Evolutionary conservation across 805 yeast genomes (phyloP).

Genomic region (Kuraishia borneana): DNA sequence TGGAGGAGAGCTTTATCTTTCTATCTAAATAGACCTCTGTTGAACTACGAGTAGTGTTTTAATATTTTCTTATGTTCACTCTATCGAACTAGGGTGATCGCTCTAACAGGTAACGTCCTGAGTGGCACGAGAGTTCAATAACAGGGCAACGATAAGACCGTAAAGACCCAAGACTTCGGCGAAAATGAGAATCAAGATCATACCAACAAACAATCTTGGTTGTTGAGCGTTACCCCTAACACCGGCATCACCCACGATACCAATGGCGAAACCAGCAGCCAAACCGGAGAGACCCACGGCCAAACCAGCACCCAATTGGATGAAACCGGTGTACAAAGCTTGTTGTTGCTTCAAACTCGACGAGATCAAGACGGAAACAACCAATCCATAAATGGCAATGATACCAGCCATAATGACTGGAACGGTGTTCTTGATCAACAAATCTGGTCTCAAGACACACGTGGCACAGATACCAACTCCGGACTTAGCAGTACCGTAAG

Average conservation of each 20-base stretch:
- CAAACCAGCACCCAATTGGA: slow-evolving; percentile 96
- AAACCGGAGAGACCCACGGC: slow-evolving; percentile 95
- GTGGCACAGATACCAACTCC: slow-evolving; percentile 99
- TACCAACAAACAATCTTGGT: slow-evolving; percentile 94
- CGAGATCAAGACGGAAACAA: slow-evolving; percentile 89
- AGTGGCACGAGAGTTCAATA: slow-evolving; percentile 95
- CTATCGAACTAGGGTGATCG: background rate
- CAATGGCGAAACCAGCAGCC: slow-evolving; percentile 98
- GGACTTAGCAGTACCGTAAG: slow-evolving; percentile 97
- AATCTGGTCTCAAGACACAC: slow-evolving; percentile 94
- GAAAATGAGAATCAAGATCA: slow-evolving; percentile 96
- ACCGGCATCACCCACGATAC: slow-evolving; percentile 95
- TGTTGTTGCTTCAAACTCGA: slow-evolving; percentile 82
- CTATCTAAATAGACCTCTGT: slow-evolving; percentile 2
- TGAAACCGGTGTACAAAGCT: slow-evolving; percentile 93
- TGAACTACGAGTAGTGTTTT: background rate
- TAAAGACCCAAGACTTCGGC: slow-evolving; percentile 98
- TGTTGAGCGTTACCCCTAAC: slow-evolving; percentile 91
- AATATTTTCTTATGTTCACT: background rate
- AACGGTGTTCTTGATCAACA: slow-evolving; percentile 83
- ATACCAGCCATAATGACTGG: slow-evolving; percentile 99
- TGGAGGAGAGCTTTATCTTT: slow-evolving; percentile 17
- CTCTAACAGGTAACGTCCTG: slow-evolving; percentile 74
- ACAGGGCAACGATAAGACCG: slow-evolving; percentile 95
- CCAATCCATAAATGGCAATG: slow-evolving; percentile 96